Percentiles rank a stretch among this genome's conserved stretches.
Conservation (phyloP, 2,329 filamentous ascomycete species). For the Cladosporium cucumerinum region DNA sequence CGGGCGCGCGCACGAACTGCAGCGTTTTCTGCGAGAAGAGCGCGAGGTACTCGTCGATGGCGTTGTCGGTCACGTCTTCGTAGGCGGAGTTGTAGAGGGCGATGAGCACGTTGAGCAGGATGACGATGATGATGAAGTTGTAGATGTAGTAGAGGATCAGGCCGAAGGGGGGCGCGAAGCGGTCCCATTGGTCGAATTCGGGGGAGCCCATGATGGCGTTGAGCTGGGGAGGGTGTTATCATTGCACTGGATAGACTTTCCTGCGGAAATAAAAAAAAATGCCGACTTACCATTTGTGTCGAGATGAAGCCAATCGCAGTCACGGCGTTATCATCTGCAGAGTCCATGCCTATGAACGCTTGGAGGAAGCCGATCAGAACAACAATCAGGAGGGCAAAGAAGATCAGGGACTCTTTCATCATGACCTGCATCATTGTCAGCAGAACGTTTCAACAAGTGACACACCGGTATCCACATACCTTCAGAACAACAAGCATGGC, state of each 20-base stretch:
- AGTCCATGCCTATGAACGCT: conserved; percentile 87
- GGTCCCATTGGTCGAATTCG: conserved; percentile 84
- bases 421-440: conserved; percentile 38
- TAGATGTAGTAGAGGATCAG: conserved; percentile 96
- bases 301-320: conserved; percentile 67
- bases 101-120: conserved; percentile 93
- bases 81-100: conserved; percentile 97
- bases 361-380: conserved; percentile 86
- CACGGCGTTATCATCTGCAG: conserved; percentile 69
- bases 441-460: not conserved
- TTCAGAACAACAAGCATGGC: conserved; percentile 97
- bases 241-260: not conserved
- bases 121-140: conserved; percentile 93
- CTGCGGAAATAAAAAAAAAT: too few relatives aligned
- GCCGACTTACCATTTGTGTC: conserved; percentile 64
- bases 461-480: conserved; percentile 16
- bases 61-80: conserved; percentile 88
- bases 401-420: conserved; percentile 75
- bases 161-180: conserved; percentile 88
- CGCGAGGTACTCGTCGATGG: conserved; percentile 91
- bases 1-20: conserved; percentile 92
- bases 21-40: conserved; percentile 92
- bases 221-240: conserved; percentile 1
- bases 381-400: conserved; percentile 85
- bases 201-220: conserved; percentile 90